A percentile compares a stretch with the other conserved stretches of the same genome.
Evolutionary conservation across 768 basidiomycete genomes (phyloP).

Genomic region (Galerina sulciceps): DNA sequence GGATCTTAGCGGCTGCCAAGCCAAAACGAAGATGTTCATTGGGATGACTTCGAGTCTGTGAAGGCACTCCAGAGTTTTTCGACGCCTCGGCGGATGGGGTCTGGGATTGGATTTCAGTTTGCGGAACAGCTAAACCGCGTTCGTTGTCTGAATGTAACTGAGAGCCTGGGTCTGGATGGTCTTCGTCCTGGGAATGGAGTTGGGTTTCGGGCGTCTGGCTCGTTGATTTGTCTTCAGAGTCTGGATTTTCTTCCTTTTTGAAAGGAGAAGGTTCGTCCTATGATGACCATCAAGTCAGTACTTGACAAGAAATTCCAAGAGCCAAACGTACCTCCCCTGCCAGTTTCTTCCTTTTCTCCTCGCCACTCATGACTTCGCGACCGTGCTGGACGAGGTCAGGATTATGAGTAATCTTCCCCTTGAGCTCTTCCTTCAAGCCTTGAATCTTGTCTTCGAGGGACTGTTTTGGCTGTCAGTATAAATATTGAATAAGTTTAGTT

Average conservation of each 20-base stretch:
- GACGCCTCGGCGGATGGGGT: too few relatives aligned
- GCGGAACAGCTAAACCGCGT: too few relatives aligned
- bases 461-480: constrained; percentile 12
- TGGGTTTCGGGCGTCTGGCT: background rate
- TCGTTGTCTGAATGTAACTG: too few relatives aligned
- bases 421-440: constrained; percentile 30
- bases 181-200: background rate
- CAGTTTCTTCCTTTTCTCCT: constrained; percentile 27
- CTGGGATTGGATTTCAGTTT: too few relatives aligned
- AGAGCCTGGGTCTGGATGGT: background rate
- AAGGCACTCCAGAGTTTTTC: too few relatives aligned
- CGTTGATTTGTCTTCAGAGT: background rate
- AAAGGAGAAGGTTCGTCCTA: constrained; percentile 31
- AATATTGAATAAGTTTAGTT: background rate
- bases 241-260: constrained; percentile 10
- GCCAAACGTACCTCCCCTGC: constrained; percentile 24
- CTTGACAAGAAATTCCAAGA: background rate
- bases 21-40: too few relatives aligned
- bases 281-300: background rate
- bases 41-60: too few relatives aligned
- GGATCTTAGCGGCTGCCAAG: too few relatives aligned
- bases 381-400: constrained; percentile 30
- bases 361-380: constrained; percentile 25
- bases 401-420: constrained; percentile 29
- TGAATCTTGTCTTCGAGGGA: constrained; percentile 28